A percentile compares a stretch with the other conserved stretches of the same genome.
Evolutionary conservation across 768 basidiomycete species (phyloP).

Genomic region (Tricholoma sp.): DNA sequence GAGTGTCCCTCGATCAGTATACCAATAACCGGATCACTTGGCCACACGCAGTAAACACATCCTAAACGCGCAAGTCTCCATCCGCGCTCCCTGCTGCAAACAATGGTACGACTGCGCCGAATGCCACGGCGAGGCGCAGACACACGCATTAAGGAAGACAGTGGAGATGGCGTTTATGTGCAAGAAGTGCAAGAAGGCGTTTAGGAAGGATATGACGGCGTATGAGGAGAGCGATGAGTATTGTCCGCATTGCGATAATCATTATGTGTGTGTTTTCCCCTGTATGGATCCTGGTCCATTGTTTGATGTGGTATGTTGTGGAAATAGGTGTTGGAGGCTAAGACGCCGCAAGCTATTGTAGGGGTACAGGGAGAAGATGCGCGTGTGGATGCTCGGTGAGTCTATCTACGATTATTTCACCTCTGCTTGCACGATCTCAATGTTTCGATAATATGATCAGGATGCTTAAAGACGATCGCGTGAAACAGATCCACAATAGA

Average conservation of each 20-base stretch:
- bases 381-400: constrained; percentile 80
- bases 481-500: constrained; percentile 45
- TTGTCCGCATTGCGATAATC: constrained; percentile 98
- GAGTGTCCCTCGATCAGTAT: constrained; percentile 14
- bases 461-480: constrained; percentile 87
- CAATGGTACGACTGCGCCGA: constrained; percentile 97
- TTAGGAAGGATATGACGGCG: constrained; percentile 86
- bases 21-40: constrained; percentile 16
- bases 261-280: constrained; percentile 55
- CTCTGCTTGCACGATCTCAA: constrained; percentile 2
- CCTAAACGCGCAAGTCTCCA: constrained; percentile 92
- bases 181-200: constrained; percentile 77
- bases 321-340: constrained; percentile 83
- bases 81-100: constrained; percentile 96
- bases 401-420: constrained; percentile 5
- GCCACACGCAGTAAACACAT: constrained; percentile 77
- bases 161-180: constrained; percentile 57
- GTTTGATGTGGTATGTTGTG: neutral
- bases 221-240: constrained; percentile 98
- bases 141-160: constrained; percentile 68
- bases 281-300: neutral
- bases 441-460: constrained; percentile 29
- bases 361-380: constrained; percentile 91
- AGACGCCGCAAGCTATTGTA: constrained; percentile 80
- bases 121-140: constrained; percentile 85